phyloP scores from a whole-genome alignment of 2,329 filamentous ascomycete genomes.

The Botrytis medusae region DNA sequence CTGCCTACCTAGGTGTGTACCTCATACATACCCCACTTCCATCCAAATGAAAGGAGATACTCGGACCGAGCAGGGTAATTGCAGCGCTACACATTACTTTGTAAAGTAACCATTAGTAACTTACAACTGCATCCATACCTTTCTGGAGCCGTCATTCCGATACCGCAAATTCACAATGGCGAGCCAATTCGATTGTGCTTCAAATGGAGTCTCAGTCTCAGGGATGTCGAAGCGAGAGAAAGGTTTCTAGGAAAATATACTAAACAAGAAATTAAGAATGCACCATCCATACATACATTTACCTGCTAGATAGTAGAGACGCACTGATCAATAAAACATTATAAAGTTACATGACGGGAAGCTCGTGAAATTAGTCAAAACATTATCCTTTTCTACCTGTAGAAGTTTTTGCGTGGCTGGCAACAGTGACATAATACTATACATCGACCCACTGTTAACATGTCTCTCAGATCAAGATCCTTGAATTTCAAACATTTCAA shows the following conservation, averaged over 20 bases:
- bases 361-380: conserved; percentile 14
- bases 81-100: neutral
- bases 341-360: conserved; percentile 19
- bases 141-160: neutral
- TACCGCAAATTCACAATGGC: conserved; percentile 1
- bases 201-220: neutral
- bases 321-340: conserved; percentile 8
- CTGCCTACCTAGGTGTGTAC: neutral
- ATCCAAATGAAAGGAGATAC: neutral
- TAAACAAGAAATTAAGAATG: conserved; percentile 7
- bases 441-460: neutral
- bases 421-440: neutral
- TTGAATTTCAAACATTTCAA: conserved; percentile 25
- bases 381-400: conserved; percentile 2
- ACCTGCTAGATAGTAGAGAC: neutral
- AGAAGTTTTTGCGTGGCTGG: conserved; percentile 8
- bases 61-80: conserved; percentile 12
- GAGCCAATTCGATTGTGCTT: neutral
- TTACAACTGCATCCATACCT: neutral
- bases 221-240: conserved; percentile 14
- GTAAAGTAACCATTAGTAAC: neutral
- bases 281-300: neutral
- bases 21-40: neutral
- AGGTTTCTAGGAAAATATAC: neutral
- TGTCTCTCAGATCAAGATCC: conserved; percentile 18